Evolutionary conservation across 805 yeast genomes (phyloP).

Genomic region (Kodamaea hsintzibuensis): DNA sequence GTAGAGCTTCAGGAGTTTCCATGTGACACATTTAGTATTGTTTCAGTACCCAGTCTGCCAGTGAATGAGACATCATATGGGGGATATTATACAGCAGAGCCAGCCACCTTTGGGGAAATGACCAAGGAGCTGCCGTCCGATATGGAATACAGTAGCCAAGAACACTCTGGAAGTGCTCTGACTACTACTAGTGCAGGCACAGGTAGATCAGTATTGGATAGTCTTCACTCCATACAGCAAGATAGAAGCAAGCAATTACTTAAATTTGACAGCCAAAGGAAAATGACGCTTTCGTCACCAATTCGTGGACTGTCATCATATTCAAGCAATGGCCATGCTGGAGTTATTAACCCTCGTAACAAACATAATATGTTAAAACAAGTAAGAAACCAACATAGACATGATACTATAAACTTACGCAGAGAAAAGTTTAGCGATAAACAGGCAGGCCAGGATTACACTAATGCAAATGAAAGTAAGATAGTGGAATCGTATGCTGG

Average conservation of each 20-base stretch:
- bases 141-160: not conserved
- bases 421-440: slow-evolving; percentile 8
- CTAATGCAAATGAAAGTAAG: not conserved
- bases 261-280: slow-evolving; percentile 8
- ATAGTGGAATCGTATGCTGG: slow-evolving; percentile 12
- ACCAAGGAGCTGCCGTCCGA: not conserved
- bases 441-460: slow-evolving; percentile 10
- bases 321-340: slow-evolving; percentile 7
- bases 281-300: not conserved
- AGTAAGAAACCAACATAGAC: slow-evolving; percentile 26
- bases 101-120: not conserved
- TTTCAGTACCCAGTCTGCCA: slow-evolving; percentile 14
- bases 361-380: slow-evolving; percentile 25
- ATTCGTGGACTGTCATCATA: not conserved
- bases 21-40: slow-evolving; percentile 10
- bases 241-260: slow-evolving; percentile 14
- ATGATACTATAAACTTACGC: slow-evolving; percentile 16
- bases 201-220: slow-evolving; percentile 15
- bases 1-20: slow-evolving; percentile 11
- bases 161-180: not conserved
- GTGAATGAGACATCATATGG: not conserved
- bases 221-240: slow-evolving; percentile 19
- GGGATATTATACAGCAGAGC: not conserved
- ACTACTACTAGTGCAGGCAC: not conserved
- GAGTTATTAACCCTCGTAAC: slow-evolving; percentile 18